Evolutionary conservation across 495 filamentous ascomycete species (phyloP).

Genomic region (Amniculicola lignicola): DNA sequence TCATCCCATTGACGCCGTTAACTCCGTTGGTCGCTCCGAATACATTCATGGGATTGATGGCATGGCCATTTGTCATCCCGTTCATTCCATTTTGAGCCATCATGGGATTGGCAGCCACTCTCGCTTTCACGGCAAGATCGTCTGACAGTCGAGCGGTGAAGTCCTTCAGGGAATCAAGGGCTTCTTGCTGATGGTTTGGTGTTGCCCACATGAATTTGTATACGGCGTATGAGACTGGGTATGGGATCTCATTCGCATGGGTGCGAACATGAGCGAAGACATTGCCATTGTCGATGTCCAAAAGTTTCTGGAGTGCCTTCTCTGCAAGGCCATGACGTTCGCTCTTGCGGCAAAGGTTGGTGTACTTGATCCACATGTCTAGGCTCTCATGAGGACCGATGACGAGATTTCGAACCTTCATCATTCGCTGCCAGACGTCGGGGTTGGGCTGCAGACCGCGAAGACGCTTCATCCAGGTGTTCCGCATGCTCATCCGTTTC

Average conservation of each 20-base stretch:
- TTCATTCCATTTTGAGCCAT: slow-evolving; percentile 39
- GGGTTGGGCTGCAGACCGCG: slow-evolving; percentile 96
- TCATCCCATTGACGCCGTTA: slow-evolving; percentile 52
- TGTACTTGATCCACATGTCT: slow-evolving; percentile 99
- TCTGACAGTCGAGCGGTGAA: slow-evolving; percentile 79
- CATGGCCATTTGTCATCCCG: slow-evolving; percentile 48
- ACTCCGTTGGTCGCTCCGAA: slow-evolving; percentile 51
- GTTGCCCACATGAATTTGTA: slow-evolving; percentile 94
- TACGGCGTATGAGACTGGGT: slow-evolving; percentile 81
- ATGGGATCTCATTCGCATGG: slow-evolving; percentile 36
- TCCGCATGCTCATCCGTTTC: slow-evolving; percentile 84
- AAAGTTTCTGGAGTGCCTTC: slow-evolving; percentile 80
- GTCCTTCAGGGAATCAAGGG: slow-evolving; percentile 71
- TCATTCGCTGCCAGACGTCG: slow-evolving; percentile 97
- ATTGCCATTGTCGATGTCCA: slow-evolving; percentile 57
- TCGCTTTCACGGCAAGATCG: slow-evolving; percentile 59
- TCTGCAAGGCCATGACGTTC: slow-evolving; percentile 93
- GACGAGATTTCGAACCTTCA: slow-evolving; percentile 89
- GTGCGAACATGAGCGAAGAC: slow-evolving; percentile 22
- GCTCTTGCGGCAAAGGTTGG: slow-evolving; percentile 94
- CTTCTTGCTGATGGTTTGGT: slow-evolving; percentile 60
- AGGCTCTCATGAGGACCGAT: slow-evolving; percentile 87
- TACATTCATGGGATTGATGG: slow-evolving; percentile 36
- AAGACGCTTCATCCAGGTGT: slow-evolving; percentile 91
- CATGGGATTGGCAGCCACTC: slow-evolving; percentile 54